Percentiles rank a stretch among this genome's conserved stretches.
Conservation (phyloP, 495 filamentous ascomycete species). For the Hyaloscypha bicolor region DNA sequence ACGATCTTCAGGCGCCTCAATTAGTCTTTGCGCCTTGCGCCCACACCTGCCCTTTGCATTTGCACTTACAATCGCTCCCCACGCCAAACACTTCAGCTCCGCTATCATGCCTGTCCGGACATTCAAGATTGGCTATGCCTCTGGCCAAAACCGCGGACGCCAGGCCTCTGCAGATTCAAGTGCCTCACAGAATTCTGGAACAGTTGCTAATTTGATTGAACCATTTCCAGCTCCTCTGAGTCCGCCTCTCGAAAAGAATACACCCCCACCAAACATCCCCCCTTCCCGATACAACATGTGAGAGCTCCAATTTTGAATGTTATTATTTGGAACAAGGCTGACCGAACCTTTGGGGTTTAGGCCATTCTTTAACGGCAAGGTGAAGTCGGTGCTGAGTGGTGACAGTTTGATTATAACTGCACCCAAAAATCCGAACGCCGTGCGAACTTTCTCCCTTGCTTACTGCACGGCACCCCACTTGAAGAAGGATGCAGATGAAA, state of each 20-base stretch:
- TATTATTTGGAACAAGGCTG: neutral
- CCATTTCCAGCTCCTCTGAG: slow-evolving; percentile 23
- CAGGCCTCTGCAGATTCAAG: slow-evolving; percentile 5
- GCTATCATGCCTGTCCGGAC: slow-evolving; percentile 20
- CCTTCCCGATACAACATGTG: slow-evolving; percentile 25
- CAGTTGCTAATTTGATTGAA: slow-evolving; percentile 30
- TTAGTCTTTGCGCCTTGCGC: neutral
- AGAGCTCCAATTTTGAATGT: slow-evolving; percentile 34
- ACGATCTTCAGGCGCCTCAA: neutral
- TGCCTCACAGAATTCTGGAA: slow-evolving; percentile 9
- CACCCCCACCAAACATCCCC: slow-evolving; percentile 14
- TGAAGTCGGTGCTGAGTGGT: slow-evolving; percentile 91
- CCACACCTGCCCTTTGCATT: slow-evolving; percentile 2
- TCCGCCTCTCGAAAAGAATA: slow-evolving; percentile 1
- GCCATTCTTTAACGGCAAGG: slow-evolving; percentile 58
- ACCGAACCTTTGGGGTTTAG: neutral
- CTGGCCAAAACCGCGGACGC: slow-evolving; percentile 6
- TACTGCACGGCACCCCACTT: slow-evolving; percentile 88
- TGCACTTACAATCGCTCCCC: neutral
- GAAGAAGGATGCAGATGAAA: slow-evolving; percentile 87
- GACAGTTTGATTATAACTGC: slow-evolving; percentile 83
- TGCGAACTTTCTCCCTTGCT: slow-evolving; percentile 85
- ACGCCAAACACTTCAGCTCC: neutral
- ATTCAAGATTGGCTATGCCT: slow-evolving; percentile 29
- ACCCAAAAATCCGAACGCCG: slow-evolving; percentile 71